phyloP scores from a whole-genome alignment of 768 basidiomycete species.

The Rhizopogon salebrosus region DNA sequence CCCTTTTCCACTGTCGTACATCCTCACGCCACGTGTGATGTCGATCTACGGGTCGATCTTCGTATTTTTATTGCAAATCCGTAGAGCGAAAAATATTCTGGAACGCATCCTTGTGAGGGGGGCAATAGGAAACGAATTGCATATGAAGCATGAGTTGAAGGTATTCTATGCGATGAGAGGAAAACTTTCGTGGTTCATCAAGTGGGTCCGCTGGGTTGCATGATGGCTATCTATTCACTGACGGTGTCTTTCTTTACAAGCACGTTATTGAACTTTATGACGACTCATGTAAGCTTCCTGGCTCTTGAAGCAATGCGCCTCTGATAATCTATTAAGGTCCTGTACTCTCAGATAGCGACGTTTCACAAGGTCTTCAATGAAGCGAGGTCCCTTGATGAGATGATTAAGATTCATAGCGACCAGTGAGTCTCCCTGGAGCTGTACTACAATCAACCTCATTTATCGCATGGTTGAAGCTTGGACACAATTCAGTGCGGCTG shows the following conservation, averaged over 20 bases:
- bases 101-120: constrained; percentile 66
- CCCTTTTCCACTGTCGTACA: constrained; percentile 77
- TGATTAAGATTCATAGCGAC: constrained; percentile 62
- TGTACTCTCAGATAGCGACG: constrained; percentile 54
- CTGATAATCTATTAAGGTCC: constrained; percentile 41
- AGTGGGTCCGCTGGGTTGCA: constrained; percentile 44
- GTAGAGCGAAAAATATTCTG: constrained; percentile 64
- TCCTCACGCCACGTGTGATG: constrained; percentile 55
- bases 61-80: constrained; percentile 66
- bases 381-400: constrained; percentile 68
- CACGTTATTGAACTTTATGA: constrained; percentile 63
- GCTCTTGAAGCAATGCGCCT: neutral
- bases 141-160: constrained; percentile 47
- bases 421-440: constrained; percentile 44
- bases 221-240: constrained; percentile 1
- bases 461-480: constrained; percentile 35
- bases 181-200: constrained; percentile 79
- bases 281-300: constrained; percentile 53
- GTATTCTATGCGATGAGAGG: constrained; percentile 72
- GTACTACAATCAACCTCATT: neutral
- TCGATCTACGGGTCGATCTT: constrained; percentile 65
- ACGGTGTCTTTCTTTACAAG: constrained; percentile 29
- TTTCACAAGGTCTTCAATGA: constrained; percentile 53
- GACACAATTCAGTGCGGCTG: constrained; percentile 57
- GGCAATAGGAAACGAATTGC: constrained; percentile 29